Base-by-base conservation (phyloP, 2,329 filamentous ascomycete genomes). In the Pestalotiopsis sp. region DNA sequence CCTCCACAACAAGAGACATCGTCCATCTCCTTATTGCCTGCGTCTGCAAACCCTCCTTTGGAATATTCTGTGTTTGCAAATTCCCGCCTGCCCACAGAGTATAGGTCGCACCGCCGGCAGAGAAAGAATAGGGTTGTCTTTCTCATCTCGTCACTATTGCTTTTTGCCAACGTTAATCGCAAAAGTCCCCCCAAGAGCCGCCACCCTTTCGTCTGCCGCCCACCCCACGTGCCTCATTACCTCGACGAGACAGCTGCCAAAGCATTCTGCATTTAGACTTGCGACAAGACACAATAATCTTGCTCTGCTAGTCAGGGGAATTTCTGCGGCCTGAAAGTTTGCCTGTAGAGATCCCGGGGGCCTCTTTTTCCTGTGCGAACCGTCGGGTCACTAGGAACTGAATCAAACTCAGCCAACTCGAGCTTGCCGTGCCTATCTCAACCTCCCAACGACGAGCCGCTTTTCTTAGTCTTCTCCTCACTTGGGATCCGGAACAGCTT, bases 71-170 rank as follows among this genome's bases (percentile, higher is more conserved):
- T 36, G 31, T 52, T 52, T n/a, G 17, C 45, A n/a, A 52, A 23
- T 52, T 9, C 45, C 14, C 20, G n/a, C 14, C 20, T 36, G 14
- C 25, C 31, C 31, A 25, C 58, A 14, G 12, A 27, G 58, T 27
- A 27, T n/a, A 62, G 17, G 20, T 11, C 41, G 31, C 31, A 31
- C 17, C 17, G 5, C 17, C n/a, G 14, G 17, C 17, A 49, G 41
- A 49, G 23, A 11, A 31, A 25, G 27, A 62, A n/a, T 62, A 62
- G 59, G 59, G 59, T 62, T 62, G 59, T 27, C 25, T 7, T 36
- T 62, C 59, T 62, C 59, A 62, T 62, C 36, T 62, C 59, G 38
- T 11, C 59, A 62, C 17, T 40, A 20, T 23, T 62, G 31, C 59
- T 62, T 62, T 52, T 62, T 36, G 59, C 27, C 23, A 59, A 27